Conservation (phyloP, 306 rosid species). For the Oxytropis ochrocephala region DNA sequence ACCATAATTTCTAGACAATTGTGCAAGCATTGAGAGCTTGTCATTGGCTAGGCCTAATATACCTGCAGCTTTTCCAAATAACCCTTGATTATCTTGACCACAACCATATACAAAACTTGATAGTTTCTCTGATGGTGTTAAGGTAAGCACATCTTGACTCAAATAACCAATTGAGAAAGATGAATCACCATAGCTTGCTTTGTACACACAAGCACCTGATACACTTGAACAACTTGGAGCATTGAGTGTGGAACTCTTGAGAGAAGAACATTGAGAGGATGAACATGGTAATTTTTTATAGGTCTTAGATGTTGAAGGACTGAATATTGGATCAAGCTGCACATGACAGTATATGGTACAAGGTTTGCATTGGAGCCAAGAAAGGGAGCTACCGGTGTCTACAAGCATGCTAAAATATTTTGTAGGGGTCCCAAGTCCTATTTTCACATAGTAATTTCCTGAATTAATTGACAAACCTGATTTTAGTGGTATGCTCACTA, state of each 20-base stretch:
- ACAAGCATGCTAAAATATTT: conserved; percentile 37
- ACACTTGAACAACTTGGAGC: conserved; percentile 34
- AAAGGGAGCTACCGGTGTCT: conserved; percentile 66
- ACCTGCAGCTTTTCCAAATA: conserved; percentile 52
- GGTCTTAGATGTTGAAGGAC: conserved; percentile 39
- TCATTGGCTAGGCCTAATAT: conserved; percentile 43
- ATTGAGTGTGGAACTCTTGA: conserved; percentile 44
- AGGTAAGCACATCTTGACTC: conserved; percentile 44
- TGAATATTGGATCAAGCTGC: conserved; percentile 49
- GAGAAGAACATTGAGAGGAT: conserved; percentile 36
- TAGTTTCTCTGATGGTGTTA: conserved; percentile 27
- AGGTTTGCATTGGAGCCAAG: conserved; percentile 68
- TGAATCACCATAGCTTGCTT: conserved; percentile 43
- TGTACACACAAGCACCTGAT: conserved; percentile 37
- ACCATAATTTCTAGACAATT: conserved; percentile 41
- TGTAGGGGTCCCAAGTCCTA: conserved; percentile 58
- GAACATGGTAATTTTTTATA: conserved; percentile 34
- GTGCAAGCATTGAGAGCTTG: conserved; percentile 39
- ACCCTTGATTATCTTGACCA: conserved; percentile 52
- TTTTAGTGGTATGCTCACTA: conserved; percentile 33
- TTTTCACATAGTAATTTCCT: conserved; percentile 51
- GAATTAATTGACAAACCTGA: conserved; percentile 43
- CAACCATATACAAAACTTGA: conserved; percentile 47
- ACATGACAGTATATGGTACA: conserved; percentile 40
- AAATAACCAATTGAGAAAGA: conserved; percentile 51